A percentile compares a stretch with the other conserved stretches of the same genome.
Evolutionary conservation across 2,329 filamentous ascomycete genomes (phyloP).

Genomic region (Dactylella cylindrospora): DNA sequence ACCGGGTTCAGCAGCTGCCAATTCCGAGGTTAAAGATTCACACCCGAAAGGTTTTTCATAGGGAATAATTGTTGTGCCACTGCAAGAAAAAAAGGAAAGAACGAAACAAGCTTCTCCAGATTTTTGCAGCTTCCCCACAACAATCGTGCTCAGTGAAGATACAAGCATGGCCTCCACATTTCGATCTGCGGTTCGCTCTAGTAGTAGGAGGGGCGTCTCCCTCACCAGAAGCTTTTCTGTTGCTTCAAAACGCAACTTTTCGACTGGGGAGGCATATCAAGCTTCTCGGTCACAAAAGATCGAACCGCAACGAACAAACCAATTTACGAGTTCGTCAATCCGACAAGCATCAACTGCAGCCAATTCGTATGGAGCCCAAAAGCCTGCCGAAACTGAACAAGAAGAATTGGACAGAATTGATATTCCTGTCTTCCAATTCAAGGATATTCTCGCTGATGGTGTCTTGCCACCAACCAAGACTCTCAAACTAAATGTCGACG

Average conservation of each 20-base stretch:
- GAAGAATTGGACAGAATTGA: slow-evolving; percentile 9
- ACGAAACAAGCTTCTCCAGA: too few relatives aligned
- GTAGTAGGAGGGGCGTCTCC: neutral
- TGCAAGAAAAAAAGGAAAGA: too few relatives aligned
- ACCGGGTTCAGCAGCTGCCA: too few relatives aligned
- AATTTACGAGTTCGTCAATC: slow-evolving; percentile 2
- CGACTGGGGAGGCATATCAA: slow-evolving; percentile 7
- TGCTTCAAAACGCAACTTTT: slow-evolving; percentile 21
- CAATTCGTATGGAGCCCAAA: too few relatives aligned
- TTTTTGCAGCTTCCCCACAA: too few relatives aligned
- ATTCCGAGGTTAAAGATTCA: too few relatives aligned
- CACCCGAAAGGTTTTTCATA: too few relatives aligned
- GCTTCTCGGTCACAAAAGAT: slow-evolving; percentile 1
- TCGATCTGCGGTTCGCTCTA: slow-evolving; percentile 25
- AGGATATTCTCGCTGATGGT: slow-evolving; percentile 23
- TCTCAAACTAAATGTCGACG: slow-evolving; percentile 45
- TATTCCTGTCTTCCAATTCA: slow-evolving; percentile 41
- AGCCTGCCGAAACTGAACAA: neutral
- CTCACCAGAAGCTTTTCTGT: slow-evolving; percentile 5
- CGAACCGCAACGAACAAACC: neutral
- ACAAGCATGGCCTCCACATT: slow-evolving; percentile 36
- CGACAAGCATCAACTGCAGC: slow-evolving; percentile 18
- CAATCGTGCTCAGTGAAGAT: too few relatives aligned
- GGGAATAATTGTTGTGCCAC: too few relatives aligned
- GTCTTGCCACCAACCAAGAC: slow-evolving; percentile 21